Evolutionary conservation across 2,329 filamentous ascomycete genomes (phyloP).

Genomic region (Fusarium dimerum): DNA sequence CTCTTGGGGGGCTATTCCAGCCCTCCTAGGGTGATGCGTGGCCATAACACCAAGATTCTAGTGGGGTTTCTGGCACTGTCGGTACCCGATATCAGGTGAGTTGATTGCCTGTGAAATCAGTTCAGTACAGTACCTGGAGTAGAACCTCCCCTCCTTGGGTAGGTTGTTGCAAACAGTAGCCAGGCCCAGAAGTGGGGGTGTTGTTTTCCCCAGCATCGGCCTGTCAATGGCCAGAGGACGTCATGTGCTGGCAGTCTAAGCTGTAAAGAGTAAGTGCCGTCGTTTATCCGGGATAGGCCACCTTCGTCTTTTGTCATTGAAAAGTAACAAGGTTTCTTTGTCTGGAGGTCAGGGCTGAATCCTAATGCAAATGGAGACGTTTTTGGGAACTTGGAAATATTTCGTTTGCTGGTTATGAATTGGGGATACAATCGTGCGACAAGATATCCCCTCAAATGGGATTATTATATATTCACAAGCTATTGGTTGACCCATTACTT

Average conservation of each 20-base stretch:
- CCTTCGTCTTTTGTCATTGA: constrained; percentile 12
- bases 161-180: constrained; percentile 3
- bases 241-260: constrained; percentile 16
- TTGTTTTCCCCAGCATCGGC: background rate
- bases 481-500: constrained; percentile 19
- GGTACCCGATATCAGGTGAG: constrained; percentile 6
- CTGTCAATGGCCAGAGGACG: constrained; percentile 14
- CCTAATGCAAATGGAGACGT: constrained; percentile 30
- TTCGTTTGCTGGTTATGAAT: background rate
- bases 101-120: background rate
- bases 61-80: constrained; percentile 18
- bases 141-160: constrained; percentile 2
- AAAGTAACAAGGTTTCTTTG: constrained; percentile 9
- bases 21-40: constrained; percentile 6
- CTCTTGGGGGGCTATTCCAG: constrained; percentile 7
- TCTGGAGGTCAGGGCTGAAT: constrained; percentile 36
- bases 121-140: background rate
- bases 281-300: constrained; percentile 31
- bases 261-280: constrained; percentile 24
- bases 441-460: background rate
- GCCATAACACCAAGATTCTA: constrained; percentile 7
- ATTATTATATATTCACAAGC: background rate
- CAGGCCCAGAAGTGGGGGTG: constrained; percentile 23
- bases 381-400: constrained; percentile 7
- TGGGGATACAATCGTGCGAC: no score